Conservation (phyloP, 2,329 filamentous ascomycete species). For the Volutella citrinella region DNA sequence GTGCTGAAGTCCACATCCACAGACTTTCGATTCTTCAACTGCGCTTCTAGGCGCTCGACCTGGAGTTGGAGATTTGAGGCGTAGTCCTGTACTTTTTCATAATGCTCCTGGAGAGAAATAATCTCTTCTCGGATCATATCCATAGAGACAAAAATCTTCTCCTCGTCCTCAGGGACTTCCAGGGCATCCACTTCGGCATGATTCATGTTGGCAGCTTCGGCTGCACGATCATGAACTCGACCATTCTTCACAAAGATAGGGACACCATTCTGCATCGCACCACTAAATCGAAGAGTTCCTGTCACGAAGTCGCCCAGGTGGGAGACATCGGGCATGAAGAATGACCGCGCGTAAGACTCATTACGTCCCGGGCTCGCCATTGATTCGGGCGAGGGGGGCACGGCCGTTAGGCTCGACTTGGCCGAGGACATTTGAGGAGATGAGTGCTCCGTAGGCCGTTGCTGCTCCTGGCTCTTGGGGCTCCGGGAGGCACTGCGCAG, state of each 20-base stretch:
- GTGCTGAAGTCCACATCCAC: constrained; percentile 40
- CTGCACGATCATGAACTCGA: constrained; percentile 43
- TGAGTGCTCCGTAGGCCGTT: constrained; percentile 19
- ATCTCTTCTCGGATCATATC: constrained; percentile 61
- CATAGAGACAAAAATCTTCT: constrained; percentile 58
- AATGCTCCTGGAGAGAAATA: constrained; percentile 52
- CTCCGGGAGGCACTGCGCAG: constrained; percentile 35
- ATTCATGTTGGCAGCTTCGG: constrained; percentile 29
- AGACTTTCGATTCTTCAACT: constrained; percentile 44
- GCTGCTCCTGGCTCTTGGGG: constrained; percentile 23
- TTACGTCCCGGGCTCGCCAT: constrained; percentile 32
- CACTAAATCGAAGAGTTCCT: constrained; percentile 50
- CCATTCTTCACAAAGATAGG: constrained; percentile 55
- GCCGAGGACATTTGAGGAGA: constrained; percentile 37
- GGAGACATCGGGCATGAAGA: constrained; percentile 52
- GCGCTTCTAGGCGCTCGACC: constrained; percentile 47
- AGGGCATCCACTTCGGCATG: constrained; percentile 51
- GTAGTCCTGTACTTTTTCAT: constrained; percentile 53
- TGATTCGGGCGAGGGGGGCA: constrained; percentile 35
- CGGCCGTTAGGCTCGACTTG: constrained; percentile 40
- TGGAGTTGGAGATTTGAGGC: constrained; percentile 52
- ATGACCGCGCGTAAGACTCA: constrained; percentile 47
- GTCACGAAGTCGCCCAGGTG: constrained; percentile 57
- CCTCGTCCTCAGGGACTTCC: constrained; percentile 50
- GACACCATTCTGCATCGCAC: constrained; percentile 50